Percentiles rank a stretch among this genome's conserved stretches.
Evolutionary conservation across 2,329 filamentous ascomycete species (phyloP).

Genomic region (Hypoxylon sp.): DNA sequence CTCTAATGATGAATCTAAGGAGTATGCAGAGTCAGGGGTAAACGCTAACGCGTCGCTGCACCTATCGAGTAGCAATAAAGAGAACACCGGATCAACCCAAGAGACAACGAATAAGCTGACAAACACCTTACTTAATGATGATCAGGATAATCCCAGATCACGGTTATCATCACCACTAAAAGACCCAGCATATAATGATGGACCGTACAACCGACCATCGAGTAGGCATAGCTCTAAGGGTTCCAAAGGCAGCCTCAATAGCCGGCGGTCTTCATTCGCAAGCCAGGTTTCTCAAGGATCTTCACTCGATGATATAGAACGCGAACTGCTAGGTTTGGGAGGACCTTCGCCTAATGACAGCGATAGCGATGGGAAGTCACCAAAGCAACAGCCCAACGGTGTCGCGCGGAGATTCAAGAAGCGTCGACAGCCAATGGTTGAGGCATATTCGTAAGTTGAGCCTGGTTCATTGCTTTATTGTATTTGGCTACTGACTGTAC

Average conservation of each 20-base stretch:
- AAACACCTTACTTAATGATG: constrained; percentile 1
- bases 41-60: constrained; percentile 2
- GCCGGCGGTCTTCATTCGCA: constrained; percentile 47
- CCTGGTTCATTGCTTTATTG: background rate
- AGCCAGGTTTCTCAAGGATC: constrained; percentile 43
- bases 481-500: constrained; percentile 30
- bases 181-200: constrained; percentile 10
- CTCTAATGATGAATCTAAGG: constrained; percentile 3
- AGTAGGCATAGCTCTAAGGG: constrained; percentile 39
- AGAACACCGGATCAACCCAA: background rate
- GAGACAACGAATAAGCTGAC: background rate
- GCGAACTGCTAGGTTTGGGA: constrained; percentile 52
- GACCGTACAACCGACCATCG: constrained; percentile 31
- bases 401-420: constrained; percentile 44
- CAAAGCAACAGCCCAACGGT: constrained; percentile 41
- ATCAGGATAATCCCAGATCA: constrained; percentile 7
- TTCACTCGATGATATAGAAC: constrained; percentile 52
- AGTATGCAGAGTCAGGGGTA: constrained; percentile 11
- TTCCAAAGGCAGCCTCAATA: constrained; percentile 29
- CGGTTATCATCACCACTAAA: constrained; percentile 28
- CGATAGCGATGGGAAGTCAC: constrained; percentile 46
- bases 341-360: constrained; percentile 43
- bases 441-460: constrained; percentile 50
- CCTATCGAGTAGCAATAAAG: constrained; percentile 1
- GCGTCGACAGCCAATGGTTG: constrained; percentile 46